These are phyloP conservation scores for Eucalyptus albens DNA, from an alignment of 345 rosid genomes.

Conservation along the genomic window DNA sequence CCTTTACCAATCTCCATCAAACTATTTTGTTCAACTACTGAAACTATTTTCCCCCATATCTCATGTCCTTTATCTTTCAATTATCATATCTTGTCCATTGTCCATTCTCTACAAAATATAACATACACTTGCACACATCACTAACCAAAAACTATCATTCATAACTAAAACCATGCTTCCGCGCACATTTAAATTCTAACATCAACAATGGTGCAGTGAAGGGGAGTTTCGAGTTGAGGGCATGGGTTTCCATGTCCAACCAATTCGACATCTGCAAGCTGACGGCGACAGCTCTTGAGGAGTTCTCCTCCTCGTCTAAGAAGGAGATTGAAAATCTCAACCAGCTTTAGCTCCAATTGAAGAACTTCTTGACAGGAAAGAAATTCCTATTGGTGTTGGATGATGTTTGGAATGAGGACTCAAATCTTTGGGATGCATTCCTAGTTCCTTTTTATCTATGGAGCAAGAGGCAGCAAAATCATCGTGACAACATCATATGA, in stretches of 20 bases:
- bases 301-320: neutral
- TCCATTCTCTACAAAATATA: too few relatives aligned
- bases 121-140: too few relatives aligned
- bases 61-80: too few relatives aligned
- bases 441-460: neutral
- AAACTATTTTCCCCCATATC: too few relatives aligned
- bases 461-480: neutral
- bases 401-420: conserved; percentile 23
- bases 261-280: neutral
- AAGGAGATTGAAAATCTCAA: neutral
- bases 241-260: conserved; percentile 5
- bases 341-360: neutral
- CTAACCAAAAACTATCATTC: too few relatives aligned
- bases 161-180: too few relatives aligned
- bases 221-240: neutral
- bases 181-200: too few relatives aligned
- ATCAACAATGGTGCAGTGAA: neutral
- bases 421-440: neutral
- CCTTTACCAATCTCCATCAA: too few relatives aligned
- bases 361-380: conserved; percentile 3
- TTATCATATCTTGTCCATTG: too few relatives aligned
- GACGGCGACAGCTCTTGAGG: neutral
- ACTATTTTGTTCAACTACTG: too few relatives aligned
- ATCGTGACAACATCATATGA: neutral
- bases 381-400: conserved; percentile 23